A percentile compares a stretch with the other conserved stretches of the same genome.
These are phyloP conservation scores for Isabelozyma rhagii DNA, from an alignment of 805 yeast species.

Conservation along the genomic window DNA sequence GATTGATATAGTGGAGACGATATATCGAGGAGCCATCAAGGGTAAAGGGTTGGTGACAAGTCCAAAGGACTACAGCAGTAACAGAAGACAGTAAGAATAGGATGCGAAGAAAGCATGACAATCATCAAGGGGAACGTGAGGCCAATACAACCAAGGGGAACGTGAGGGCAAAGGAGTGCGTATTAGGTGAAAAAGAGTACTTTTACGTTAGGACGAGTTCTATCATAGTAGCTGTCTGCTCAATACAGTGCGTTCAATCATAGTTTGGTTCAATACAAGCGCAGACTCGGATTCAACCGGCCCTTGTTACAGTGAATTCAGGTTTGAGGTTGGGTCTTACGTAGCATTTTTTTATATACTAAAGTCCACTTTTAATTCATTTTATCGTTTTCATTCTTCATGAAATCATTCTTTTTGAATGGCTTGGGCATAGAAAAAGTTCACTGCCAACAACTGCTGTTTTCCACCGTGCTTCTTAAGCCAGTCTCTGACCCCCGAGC, in stretches of 20 bases:
- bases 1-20: conserved; percentile 85
- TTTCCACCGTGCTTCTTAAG: conserved; percentile 56
- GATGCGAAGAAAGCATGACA: background rate
- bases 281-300: too few species aligned
- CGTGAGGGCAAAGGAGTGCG: background rate
- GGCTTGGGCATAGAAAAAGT: conserved; percentile 82
- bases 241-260: too few species aligned
- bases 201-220: too few species aligned
- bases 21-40: conserved; percentile 86
- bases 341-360: too few species aligned
- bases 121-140: background rate
- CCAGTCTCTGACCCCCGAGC: conserved; percentile 76
- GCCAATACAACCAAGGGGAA: too few species aligned
- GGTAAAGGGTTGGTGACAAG: conserved; percentile 90
- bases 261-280: too few species aligned
- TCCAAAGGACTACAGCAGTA: conserved; percentile 64
- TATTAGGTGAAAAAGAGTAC: too few species aligned
- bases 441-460: conserved; percentile 62
- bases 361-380: too few species aligned
- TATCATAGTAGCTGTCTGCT: too few species aligned
- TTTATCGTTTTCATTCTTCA: background rate
- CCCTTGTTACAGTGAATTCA: too few species aligned
- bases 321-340: too few species aligned
- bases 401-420: conserved; percentile 11
- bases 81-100: background rate